Percentiles rank a stretch among this genome's conserved stretches.
Evolutionary conservation across 805 yeast genomes (phyloP).

Genomic region (Pichia cabralensis): DNA sequence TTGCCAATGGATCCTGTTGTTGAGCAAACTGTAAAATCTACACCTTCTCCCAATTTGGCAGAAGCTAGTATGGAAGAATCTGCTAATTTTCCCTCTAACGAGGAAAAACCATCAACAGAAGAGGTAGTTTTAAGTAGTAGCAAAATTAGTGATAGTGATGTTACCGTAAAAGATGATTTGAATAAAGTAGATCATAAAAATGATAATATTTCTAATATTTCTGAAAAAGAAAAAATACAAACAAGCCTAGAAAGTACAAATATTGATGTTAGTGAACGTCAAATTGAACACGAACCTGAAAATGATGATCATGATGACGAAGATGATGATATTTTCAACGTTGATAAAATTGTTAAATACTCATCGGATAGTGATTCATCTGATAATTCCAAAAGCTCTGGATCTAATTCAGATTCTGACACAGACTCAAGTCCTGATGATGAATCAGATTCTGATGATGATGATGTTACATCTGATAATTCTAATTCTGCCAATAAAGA

Average conservation of each 20-base stretch:
- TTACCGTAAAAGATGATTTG: background rate
- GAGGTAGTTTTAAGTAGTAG: too few relatives aligned
- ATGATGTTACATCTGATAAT: constrained; percentile 12
- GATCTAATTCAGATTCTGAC: constrained; percentile 16
- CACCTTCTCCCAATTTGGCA: too few relatives aligned
- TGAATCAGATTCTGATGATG: constrained; percentile 13
- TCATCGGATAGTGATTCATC: constrained; percentile 10
- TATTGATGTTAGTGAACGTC: too few relatives aligned
- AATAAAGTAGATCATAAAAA: too few relatives aligned
- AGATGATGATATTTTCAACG: constrained; percentile 12
- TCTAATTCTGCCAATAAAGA: constrained; percentile 17
- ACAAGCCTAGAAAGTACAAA: too few relatives aligned
- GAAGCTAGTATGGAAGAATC: too few relatives aligned
- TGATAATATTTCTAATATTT: too few relatives aligned
- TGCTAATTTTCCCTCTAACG: too few relatives aligned
- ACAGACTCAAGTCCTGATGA: constrained; percentile 18
- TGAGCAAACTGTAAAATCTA: too few relatives aligned
- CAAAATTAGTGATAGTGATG: too few relatives aligned
- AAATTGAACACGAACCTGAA: too few relatives aligned
- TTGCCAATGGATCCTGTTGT: too few relatives aligned
- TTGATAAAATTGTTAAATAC: constrained; percentile 12
- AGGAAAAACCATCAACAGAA: background rate
- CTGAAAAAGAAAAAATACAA: background rate
- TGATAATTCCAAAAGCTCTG: constrained; percentile 5
- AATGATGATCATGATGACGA: background rate